Evolutionary conservation across 495 filamentous ascomycete species (phyloP), one percentile per base, ranked within the genome.

Genomic region (Penicillium macrosclerotiorum): DNA sequence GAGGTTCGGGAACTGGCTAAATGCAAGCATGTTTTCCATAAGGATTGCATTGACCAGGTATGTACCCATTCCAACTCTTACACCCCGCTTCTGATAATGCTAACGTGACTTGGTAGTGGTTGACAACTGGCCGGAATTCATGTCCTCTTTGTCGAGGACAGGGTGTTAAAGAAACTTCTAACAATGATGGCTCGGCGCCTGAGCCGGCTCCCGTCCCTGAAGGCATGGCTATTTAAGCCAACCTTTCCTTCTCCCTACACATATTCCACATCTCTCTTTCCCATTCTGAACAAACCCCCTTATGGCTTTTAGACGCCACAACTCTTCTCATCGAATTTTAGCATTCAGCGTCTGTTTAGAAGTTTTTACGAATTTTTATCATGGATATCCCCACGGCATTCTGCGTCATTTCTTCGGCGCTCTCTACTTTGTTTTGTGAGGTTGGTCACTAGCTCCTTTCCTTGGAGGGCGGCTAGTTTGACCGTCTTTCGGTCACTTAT

Each of bases 71-170:
- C 13, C 7, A n/a, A 18, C 11, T 37, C 12, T 47, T 30, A 12
- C 32, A 24, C 35, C 18, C 3, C 16, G 20, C 7, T 12, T 14
- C 11, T 17, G 29, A 43, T 23, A 14, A 12, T 33, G 18, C 41
- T 63, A 47, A 65, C 43, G 13, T 37, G 0, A 37, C 30, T 12
- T 29, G 5, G 18, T 60, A 89, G 85, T 89, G 85, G 85, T 70
- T 89, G 13, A 89, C 85, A 16, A 88, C 85, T 18, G 85, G 86
- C 29, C 84, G 85, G 48, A 89, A 89, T 60, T 89, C 85, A 1
- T 89, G 85, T 46, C 85, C 85, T 19, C 72, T 89, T 2, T 89
- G 85, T 58, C 72, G 85, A 51, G 81, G 83, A 20, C 80, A 86
- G 60, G 85, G 85, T 19, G 85, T 89, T 1, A 47, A 54, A 39